Evolutionary conservation across 306 rosid genomes (phyloP), one percentile per base, ranked within the genome.

Genomic region (Medicago arabica): DNA sequence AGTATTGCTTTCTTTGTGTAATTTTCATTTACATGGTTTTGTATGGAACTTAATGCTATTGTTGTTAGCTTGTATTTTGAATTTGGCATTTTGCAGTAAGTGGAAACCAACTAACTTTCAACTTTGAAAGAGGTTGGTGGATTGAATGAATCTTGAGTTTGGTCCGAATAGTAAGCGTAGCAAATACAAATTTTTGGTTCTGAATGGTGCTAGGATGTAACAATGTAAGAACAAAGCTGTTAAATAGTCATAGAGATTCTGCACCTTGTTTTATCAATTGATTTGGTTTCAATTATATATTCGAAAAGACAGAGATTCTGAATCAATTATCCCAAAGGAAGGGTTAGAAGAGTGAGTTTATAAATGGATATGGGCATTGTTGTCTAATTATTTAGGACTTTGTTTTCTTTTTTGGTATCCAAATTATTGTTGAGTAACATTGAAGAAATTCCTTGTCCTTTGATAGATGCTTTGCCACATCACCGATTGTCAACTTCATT

Each of bases 61-160:
- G 0, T 6, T 51, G 11, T 9, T 58, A 49, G 15, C 11, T 77
- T 2, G 4, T 28, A 28, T 28, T 34, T 34, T 4, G 7, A 34
- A 34, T 34, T 25, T 46, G 47, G 43, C 12, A 18, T 7, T 3
- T 23, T 64, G 69, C 28, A 57, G n/a, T 25, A 47, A 8, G 68
- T 44, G 21, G 46, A 53, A 66, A 66, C 28, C 38, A 39, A 54
- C 34, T 66, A 44, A 57, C 17, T 59, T 77, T 53, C 18, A 65
- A 23, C 66, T 66, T 51, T 17, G 4, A 31, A 55, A 15, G 44
- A 77, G 74, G 75, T 58, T 31, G 61, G 68, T 66, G 44, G 71
- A 59, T 12, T 2, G 9, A 36, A 16, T 63, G 41, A 40, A 18
- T 8, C 67, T 7, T 14, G 77, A 64, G 46, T 7, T 40, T 50